phyloP scores from a whole-genome alignment of 177 flowering plant genomes.

The Telopea speciosissima region DNA sequence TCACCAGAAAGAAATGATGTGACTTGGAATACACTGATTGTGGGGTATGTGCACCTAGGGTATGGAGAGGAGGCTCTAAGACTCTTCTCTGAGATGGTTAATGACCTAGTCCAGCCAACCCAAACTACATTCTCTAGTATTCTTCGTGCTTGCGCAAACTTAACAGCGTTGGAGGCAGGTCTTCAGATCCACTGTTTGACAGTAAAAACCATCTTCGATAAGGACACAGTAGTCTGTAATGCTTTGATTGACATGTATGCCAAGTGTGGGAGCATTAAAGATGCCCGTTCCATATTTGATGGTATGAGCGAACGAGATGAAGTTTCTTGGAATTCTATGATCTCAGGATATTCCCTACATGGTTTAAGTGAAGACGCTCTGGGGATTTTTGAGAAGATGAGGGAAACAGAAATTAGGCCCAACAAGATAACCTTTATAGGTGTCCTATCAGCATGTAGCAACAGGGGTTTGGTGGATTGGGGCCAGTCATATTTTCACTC shows the following conservation, averaged over 20 bases:
- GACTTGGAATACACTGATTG: constrained; percentile 83
- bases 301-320: constrained; percentile 38
- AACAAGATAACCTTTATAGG: constrained; percentile 68
- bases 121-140: constrained; percentile 75
- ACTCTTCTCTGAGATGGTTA: constrained; percentile 53
- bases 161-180: constrained; percentile 64
- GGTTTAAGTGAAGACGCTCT: constrained; percentile 67
- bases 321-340: constrained; percentile 88
- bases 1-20: constrained; percentile 46
- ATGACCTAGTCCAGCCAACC: constrained; percentile 35
- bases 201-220: constrained; percentile 45
- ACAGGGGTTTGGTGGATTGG: constrained; percentile 54
- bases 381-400: constrained; percentile 52
- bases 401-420: constrained; percentile 37
- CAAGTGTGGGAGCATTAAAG: constrained; percentile 72
- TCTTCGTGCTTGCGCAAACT: constrained; percentile 73
- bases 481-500: constrained; percentile 57
- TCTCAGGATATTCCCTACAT: constrained; percentile 79
- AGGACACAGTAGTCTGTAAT: constrained; percentile 45
- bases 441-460: constrained; percentile 79
- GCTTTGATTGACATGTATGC: constrained; percentile 89
- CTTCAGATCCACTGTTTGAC: constrained; percentile 57
- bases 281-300: constrained; percentile 55
- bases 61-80: constrained; percentile 51
- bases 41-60: constrained; percentile 60